These are phyloP conservation scores for Trichomonas vaginalis DNA, from an alignment of 208 protist species.

Conservation along the genomic window DNA sequence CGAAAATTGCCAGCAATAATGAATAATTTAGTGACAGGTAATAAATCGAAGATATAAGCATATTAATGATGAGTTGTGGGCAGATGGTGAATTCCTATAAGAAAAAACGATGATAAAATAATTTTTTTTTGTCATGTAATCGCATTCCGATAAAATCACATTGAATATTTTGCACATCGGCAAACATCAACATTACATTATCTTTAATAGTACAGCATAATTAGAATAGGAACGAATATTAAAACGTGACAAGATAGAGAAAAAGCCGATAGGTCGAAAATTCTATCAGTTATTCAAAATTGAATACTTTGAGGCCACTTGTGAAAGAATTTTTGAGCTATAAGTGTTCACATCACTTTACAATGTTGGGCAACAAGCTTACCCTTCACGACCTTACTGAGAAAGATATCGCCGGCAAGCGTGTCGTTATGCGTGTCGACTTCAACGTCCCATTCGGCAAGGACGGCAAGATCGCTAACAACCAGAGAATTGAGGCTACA, in stretches of 20 bases:
- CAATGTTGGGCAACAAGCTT: background rate
- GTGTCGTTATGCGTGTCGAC: slow-evolving; percentile 20
- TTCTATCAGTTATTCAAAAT: background rate
- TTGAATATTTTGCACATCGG: too few species aligned
- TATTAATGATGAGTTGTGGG: too few species aligned
- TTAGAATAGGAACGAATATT: background rate
- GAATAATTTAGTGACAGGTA: too few species aligned
- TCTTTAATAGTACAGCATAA: background rate
- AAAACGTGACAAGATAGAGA: background rate
- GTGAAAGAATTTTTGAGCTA: background rate
- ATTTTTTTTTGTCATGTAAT: too few species aligned
- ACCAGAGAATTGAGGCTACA: background rate
- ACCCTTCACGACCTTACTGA: background rate
- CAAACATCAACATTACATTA: background rate
- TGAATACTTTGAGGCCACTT: background rate
- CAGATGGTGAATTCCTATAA: too few species aligned
- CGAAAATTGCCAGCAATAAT: too few species aligned
- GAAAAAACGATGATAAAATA: too few species aligned
- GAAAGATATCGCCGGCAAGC: background rate
- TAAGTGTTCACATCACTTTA: background rate
- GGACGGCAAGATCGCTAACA: slow-evolving; percentile 16
- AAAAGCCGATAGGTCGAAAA: background rate
- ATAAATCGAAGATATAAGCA: too few species aligned
- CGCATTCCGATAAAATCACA: too few species aligned
- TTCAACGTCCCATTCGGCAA: slow-evolving; percentile 21